A percentile compares a stretch with the other conserved stretches of the same genome.
These are phyloP conservation scores for Stentor coeruleus DNA, from an alignment of 73 alveolate species.

Conservation along the genomic window DNA sequence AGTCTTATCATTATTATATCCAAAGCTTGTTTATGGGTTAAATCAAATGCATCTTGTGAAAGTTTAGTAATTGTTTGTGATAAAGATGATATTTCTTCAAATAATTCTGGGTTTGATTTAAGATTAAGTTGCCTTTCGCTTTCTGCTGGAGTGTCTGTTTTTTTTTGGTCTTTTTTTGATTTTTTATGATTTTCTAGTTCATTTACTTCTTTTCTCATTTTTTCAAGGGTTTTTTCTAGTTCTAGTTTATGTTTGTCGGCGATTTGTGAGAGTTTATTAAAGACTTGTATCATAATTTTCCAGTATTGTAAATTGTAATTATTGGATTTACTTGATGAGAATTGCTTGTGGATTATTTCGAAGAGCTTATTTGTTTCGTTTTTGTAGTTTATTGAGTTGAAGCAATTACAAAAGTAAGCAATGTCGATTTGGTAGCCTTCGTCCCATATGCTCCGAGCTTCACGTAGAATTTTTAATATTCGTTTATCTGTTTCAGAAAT, in stretches of 20 bases:
- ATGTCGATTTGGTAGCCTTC: background rate
- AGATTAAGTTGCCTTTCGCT: background rate
- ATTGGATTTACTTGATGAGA: background rate
- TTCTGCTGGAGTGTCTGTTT: background rate
- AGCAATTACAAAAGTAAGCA: background rate
- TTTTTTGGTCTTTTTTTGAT: background rate
- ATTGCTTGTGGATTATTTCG: background rate
- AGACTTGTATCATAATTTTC: background rate
- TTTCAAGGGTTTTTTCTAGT: background rate
- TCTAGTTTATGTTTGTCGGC: background rate
- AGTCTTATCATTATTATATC: too few species aligned
- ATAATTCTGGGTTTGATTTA: background rate
- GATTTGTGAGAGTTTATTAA: background rate
- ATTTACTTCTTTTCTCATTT: background rate
- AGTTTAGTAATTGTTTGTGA: background rate
- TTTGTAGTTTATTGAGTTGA: too few species aligned
- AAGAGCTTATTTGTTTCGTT: background rate
- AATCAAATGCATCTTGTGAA: background rate
- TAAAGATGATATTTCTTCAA: too few species aligned
- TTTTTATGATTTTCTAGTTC: conserved; percentile 4
- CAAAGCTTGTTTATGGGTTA: background rate
- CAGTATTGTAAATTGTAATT: background rate
- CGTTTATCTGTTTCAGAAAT: background rate
- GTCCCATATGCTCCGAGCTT: background rate
- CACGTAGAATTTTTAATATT: background rate